These are phyloP conservation scores for Penium margaritaceum DNA, from an alignment of 139 green algal genomes.

Conservation along the genomic window DNA sequence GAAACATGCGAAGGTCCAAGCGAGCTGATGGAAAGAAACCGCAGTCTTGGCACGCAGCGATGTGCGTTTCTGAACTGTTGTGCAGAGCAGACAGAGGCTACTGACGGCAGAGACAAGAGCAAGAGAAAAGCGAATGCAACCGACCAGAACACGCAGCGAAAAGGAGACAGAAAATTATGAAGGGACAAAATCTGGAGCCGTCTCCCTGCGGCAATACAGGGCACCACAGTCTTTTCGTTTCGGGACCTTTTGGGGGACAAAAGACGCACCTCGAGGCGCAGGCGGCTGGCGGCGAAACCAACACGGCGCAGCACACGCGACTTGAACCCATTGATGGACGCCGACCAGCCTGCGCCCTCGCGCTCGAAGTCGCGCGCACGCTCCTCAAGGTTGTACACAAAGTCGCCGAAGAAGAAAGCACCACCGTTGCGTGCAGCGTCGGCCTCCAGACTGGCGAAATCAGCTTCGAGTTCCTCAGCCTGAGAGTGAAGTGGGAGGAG, in stretches of 20 bases:
- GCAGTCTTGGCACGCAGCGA: not conserved
- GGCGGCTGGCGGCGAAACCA: not conserved
- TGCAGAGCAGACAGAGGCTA: not conserved
- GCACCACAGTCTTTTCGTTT: no score
- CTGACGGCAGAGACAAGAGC: not conserved
- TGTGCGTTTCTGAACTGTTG: not conserved
- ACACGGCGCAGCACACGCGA: slow-evolving; percentile 15
- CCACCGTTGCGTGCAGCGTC: not conserved
- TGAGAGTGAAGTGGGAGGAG: no score
- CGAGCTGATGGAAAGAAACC: not conserved
- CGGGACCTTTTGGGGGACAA: no score
- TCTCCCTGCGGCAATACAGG: no score
- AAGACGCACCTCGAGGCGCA: slow-evolving; percentile 17
- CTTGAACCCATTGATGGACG: slow-evolving; percentile 19
- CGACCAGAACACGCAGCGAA: no score
- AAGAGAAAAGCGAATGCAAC: not conserved
- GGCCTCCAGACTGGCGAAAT: slow-evolving; percentile 4
- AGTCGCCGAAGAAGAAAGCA: slow-evolving; percentile 28
- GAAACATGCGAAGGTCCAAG: not conserved
- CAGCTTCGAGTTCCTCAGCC: not conserved
- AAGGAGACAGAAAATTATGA: no score
- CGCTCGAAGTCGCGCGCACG: not conserved
- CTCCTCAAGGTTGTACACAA: slow-evolving; percentile 13
- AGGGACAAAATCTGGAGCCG: no score
- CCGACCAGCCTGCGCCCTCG: slow-evolving; percentile 1